Evolutionary conservation across 2,329 filamentous ascomycete species (phyloP), one percentile per base, ranked within the genome.

Genomic region (Epicoccum nigrum): DNA sequence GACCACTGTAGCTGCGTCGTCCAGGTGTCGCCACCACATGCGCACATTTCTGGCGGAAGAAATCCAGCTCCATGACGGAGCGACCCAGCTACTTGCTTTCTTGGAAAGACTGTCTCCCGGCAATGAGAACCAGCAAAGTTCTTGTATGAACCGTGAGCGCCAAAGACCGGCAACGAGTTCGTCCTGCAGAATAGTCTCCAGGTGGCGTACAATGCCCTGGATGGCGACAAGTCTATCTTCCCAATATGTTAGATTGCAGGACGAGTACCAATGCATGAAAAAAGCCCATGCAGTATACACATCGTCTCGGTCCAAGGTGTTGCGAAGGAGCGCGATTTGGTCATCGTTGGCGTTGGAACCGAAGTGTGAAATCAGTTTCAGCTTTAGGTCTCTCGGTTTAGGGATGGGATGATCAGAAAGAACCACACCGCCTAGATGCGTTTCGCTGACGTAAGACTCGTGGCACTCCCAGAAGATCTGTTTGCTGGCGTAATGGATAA

Each of bases 11-110:
- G 20, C 20, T n/a, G 11, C 7, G 20, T 38, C 37, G 28, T 30
- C 12, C 13, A 30, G 4, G 28, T 12, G 23, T 30, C 28, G 12
- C 3, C 4, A 9, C 13, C 28, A n/a, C 28, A 25, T n/a, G 28
- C 13, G 4, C 28, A 30, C 28, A n/a, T 9, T 4, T 2, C 13
- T 11, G 13, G 12, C 4, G 4, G 11, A n/a, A 11, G 28, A 32
- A 7, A 15, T 21, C 41, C 41, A 45, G 23, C 41, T 45, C 41
- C 41, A 45, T 12, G 41, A 35, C 35, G 41, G 41, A 4, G 41
- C 41, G 12, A 45, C 7, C 41, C 32, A 45, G 5, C 8, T 12
- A 8, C 9, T 27, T 9, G 20, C 16, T 3, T 4, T 16, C 16
- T 13, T 5, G 12, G 28, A 30, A n/a, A 6, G 23, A 13, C 28